A percentile compares a stretch with the other conserved stretches of the same genome.
phyloP scores from a whole-genome alignment of 2,329 filamentous ascomycete genomes.

The Aureobasidium namibiae region DNA sequence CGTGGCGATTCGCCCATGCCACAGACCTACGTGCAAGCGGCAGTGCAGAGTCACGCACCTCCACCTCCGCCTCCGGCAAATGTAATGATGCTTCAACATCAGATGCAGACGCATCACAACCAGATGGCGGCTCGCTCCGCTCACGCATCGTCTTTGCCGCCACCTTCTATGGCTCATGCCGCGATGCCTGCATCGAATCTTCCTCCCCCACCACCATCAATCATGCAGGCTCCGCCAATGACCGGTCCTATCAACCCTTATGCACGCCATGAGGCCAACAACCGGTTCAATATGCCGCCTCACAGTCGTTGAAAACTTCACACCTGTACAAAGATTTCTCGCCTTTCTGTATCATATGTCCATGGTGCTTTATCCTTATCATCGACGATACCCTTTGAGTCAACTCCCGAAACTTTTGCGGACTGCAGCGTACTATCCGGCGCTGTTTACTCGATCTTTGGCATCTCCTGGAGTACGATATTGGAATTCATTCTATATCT shows the following conservation, averaged over 20 bases:
- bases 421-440: background rate
- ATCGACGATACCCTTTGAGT: constrained; percentile 3
- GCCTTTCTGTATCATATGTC: background rate
- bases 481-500: background rate
- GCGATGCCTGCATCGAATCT: background rate
- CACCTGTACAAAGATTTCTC: background rate
- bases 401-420: background rate
- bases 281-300: background rate
- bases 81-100: background rate
- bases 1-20: constrained; percentile 2
- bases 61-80: background rate
- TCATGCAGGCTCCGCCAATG: constrained; percentile 27
- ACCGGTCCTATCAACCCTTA: constrained; percentile 28
- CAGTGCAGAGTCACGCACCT: background rate
- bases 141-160: constrained; percentile 1
- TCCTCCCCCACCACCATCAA: constrained; percentile 7
- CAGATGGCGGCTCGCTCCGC: background rate
- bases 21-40: background rate
- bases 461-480: background rate
- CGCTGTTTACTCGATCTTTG: background rate
- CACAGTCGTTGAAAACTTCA: background rate
- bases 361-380: background rate
- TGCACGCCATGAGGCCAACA: constrained; percentile 12
- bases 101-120: background rate
- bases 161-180: background rate